phyloP scores from a whole-genome alignment of 2,329 filamentous ascomycete species.

The Arthrinium phaeospermum region DNA sequence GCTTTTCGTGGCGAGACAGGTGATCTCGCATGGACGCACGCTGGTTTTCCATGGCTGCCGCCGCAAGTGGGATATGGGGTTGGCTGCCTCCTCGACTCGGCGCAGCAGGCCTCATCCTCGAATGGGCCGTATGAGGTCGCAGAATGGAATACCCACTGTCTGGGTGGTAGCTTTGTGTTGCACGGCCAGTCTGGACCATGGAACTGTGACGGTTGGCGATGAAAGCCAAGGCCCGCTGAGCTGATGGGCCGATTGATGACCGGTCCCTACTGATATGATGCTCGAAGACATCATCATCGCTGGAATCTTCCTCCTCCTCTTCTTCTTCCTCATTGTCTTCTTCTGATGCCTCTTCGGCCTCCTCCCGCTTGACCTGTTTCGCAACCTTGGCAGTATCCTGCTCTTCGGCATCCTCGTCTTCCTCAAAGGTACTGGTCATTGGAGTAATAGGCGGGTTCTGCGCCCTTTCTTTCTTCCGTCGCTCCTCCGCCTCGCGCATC shows the following conservation, averaged over 20 bases:
- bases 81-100: slow-evolving; percentile 55
- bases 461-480: slow-evolving; percentile 48
- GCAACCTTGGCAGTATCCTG: slow-evolving; percentile 40
- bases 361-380: neutral
- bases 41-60: slow-evolving; percentile 33
- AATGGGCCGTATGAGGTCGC: slow-evolving; percentile 62
- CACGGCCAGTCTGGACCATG: slow-evolving; percentile 42
- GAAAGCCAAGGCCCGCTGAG: slow-evolving; percentile 57
- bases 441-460: slow-evolving; percentile 39
- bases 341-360: slow-evolving; percentile 43
- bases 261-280: slow-evolving; percentile 31
- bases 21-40: slow-evolving; percentile 41
- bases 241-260: slow-evolving; percentile 50
- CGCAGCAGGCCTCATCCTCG: slow-evolving; percentile 50
- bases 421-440: slow-evolving; percentile 57
- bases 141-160: slow-evolving; percentile 41
- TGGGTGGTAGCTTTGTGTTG: slow-evolving; percentile 31
- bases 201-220: slow-evolving; percentile 52
- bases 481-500: slow-evolving; percentile 66
- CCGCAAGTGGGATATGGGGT: slow-evolving; percentile 47
- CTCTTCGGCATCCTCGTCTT: slow-evolving; percentile 53
- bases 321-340: slow-evolving; percentile 44
- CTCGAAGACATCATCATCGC: slow-evolving; percentile 46
- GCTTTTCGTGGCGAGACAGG: slow-evolving; percentile 49
- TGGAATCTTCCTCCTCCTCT: slow-evolving; percentile 47